phyloP scores from a whole-genome alignment of 352 stramenopile species.

The Pythium vanterpoolii region DNA sequence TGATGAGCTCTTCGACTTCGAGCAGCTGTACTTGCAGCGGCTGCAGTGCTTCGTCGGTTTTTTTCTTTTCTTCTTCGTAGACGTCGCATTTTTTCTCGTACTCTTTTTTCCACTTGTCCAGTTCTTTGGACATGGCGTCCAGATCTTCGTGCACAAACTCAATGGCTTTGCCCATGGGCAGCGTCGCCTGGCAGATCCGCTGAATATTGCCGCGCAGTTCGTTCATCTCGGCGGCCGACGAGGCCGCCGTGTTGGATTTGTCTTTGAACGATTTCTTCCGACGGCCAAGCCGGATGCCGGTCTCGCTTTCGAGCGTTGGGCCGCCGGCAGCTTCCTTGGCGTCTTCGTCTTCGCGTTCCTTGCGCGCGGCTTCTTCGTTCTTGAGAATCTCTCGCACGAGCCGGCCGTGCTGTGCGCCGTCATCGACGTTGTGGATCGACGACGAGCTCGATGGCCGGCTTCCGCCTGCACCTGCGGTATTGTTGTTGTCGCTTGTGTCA shows the following conservation, averaged over 20 bases:
- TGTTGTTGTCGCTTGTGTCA: conserved; percentile 46
- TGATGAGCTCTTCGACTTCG: conserved; percentile 88
- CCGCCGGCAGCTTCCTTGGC: conserved; percentile 23
- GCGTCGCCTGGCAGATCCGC: conserved; percentile 88
- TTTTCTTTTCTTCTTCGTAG: conserved; percentile 83
- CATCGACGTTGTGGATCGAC: conserved; percentile 27
- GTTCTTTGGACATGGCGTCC: conserved; percentile 91
- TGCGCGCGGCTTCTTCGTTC: conserved; percentile 65
- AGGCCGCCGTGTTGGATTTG: conserved; percentile 68
- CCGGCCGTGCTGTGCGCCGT: conserved; percentile 52
- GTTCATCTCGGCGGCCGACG: conserved; percentile 69
- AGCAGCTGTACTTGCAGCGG: conserved; percentile 79
- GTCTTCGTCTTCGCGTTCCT: conserved; percentile 71
- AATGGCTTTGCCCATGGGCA: conserved; percentile 90
- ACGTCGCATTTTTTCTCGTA: conserved; percentile 74
- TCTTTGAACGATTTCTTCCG: conserved; percentile 84
- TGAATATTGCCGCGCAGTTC: conserved; percentile 85
- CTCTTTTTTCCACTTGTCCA: conserved; percentile 89
- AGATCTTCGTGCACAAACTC: conserved; percentile 94
- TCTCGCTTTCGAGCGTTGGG: conserved; percentile 52
- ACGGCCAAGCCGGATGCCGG: conserved; percentile 65
- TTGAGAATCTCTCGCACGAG: conserved; percentile 86
- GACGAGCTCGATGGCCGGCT: conserved; percentile 24
- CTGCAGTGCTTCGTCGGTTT: conserved; percentile 78
- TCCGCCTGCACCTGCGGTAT: conserved; percentile 9